Base-by-base conservation (phyloP, 78 protist species). In the Cyanophora paradoxa region DNA sequence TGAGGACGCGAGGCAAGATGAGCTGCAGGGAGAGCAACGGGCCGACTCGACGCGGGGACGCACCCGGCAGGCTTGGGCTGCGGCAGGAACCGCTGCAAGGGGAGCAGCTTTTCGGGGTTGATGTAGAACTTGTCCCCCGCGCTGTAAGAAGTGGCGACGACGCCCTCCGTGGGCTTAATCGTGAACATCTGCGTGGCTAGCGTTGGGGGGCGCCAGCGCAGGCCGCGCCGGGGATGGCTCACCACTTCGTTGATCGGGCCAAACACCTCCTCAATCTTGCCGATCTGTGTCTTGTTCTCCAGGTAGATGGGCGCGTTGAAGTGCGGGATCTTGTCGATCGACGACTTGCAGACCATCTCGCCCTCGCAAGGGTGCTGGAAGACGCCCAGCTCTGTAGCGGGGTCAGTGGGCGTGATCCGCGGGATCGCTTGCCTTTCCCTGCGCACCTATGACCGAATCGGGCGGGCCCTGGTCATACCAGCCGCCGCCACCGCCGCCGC, bases 181-280 rank as follows among this genome's bases (percentile, higher is more conserved):
- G 71, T 40, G 62, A 75, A 84, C 54, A 46, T 16, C 62, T 31
- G 48, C 3, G 66, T 14, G 65, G 0, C 8, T 8, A 26, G 0
- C 17, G 74, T 28, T 37, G 3, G 0, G 40, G 44, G 40, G 1
- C 44, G 48, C 48, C 10, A 6, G 6, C 22, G 10, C 3, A 46
- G 2, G 22, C 13, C 13, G 10, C 13, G 22, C 22, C 13, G 54
- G 54, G 54, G 22, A 46, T 24, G 28, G n/a, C 10, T 7, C 30
- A 16, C 22, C 30, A 61, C 73, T 26, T 83, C 82, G 54, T 56
- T 36, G 36, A 83, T 78, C 20, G 80, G 67, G 8, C 88, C 88
- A 41, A 83, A 34, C 37, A 83, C 44, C 72, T 83, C 88, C 1
- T 76, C 88, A 22, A 83, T 76, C 83, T 83, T 83, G 52, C 88